phyloP scores from a whole-genome alignment of 352 stramenopile species.

The Pythium monospermum region DNA sequence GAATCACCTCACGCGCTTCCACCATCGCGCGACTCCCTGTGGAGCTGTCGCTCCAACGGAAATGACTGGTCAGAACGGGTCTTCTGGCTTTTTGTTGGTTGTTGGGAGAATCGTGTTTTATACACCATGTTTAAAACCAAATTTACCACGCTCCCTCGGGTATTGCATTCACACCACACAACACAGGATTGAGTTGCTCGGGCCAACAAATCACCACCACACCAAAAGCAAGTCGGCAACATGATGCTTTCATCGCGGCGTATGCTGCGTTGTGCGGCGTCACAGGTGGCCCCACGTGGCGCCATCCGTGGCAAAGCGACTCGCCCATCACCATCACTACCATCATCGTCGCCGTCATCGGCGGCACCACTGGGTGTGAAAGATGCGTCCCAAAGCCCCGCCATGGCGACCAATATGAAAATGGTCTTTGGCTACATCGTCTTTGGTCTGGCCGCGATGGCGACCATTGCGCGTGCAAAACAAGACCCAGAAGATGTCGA shows the following conservation, averaged over 20 bases:
- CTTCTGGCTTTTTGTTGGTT: not conserved
- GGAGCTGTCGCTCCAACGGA: not conserved
- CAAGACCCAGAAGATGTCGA: slow-evolving; percentile 42
- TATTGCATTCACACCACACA: not conserved
- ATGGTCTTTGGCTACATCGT: slow-evolving; percentile 55
- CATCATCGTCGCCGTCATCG: not conserved
- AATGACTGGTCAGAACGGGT: slow-evolving; percentile 8
- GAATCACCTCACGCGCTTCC: too few relatives aligned
- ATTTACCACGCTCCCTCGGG: not conserved
- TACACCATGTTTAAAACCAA: not conserved
- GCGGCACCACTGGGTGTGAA: slow-evolving; percentile 38
- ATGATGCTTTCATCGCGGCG: slow-evolving; percentile 2
- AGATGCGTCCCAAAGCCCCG: slow-evolving; percentile 23
- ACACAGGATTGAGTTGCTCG: slow-evolving; percentile 3
- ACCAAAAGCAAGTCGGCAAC: not conserved
- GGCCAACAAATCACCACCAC: not conserved
- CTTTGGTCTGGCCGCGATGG: slow-evolving; percentile 46
- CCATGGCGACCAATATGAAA: slow-evolving; percentile 45
- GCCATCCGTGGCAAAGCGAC: not conserved
- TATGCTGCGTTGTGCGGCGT: not conserved
- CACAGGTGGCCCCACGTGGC: not conserved
- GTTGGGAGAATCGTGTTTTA: slow-evolving; percentile 1
- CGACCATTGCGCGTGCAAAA: slow-evolving; percentile 56
- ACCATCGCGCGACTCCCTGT: not conserved
- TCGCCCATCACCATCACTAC: not conserved